Conservation (phyloP, 192 early-diverging fungal species). For the Piromyces finnis region DNA sequence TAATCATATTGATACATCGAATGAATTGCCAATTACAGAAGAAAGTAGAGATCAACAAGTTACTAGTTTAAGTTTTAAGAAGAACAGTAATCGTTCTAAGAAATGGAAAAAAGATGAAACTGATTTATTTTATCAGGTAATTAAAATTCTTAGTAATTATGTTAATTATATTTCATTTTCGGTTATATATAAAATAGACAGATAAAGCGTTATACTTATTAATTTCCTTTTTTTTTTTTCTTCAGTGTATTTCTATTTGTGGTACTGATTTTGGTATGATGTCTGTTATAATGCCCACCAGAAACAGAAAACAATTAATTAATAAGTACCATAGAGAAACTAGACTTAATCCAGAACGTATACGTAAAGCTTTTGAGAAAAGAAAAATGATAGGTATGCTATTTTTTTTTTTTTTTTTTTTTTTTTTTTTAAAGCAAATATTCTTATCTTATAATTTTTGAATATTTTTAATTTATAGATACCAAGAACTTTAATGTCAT, state of each 20-base stretch:
- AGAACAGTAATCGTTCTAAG: background rate
- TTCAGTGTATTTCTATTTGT: background rate
- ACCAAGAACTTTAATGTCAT: too few relatives aligned
- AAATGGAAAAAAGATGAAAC: background rate
- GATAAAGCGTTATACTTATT: too few relatives aligned
- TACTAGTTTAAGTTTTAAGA: background rate
- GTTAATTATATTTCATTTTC: too few relatives aligned
- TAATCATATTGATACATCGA: background rate
- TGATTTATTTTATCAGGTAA: background rate
- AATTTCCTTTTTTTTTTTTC: background rate
- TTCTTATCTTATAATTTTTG: too few relatives aligned
- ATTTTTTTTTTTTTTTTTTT: background rate
- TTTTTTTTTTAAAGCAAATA: too few relatives aligned
- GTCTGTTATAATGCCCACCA: background rate
- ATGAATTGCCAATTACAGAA: background rate
- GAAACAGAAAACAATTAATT: background rate
- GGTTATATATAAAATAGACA: too few relatives aligned
- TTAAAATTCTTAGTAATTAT: too few relatives aligned
- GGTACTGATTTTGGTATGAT: background rate
- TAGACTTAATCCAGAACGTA: background rate
- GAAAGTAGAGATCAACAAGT: background rate
- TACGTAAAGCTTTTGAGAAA: background rate
- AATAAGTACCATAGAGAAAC: background rate
- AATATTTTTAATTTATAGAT: too few relatives aligned
- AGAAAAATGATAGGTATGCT: background rate